Percentiles rank a stretch among this genome's conserved stretches.
Evolutionary conservation across 306 rosid species (phyloP).

Genomic region (Sicyos baderoa): DNA sequence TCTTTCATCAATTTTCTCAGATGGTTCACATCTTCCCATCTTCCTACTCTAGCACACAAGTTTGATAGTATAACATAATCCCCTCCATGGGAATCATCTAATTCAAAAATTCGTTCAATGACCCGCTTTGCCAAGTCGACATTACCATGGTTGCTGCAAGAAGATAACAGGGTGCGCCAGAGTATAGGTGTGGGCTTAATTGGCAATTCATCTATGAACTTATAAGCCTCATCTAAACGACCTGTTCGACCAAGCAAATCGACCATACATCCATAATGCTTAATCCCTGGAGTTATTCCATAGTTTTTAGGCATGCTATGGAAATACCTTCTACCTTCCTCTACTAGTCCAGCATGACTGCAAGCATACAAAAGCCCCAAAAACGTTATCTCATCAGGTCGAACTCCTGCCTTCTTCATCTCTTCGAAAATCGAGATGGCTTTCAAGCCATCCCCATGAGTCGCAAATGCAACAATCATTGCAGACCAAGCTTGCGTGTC

Average conservation of each 20-base stretch:
- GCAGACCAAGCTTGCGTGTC: conserved; percentile 85
- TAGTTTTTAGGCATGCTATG: conserved; percentile 44
- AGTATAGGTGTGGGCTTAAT: conserved; percentile 60
- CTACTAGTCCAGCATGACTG: conserved; percentile 68
- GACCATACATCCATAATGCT: conserved; percentile 87
- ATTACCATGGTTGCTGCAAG: conserved; percentile 62
- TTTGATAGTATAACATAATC: conserved; percentile 79
- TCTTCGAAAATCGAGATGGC: conserved; percentile 54
- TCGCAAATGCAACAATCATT: conserved; percentile 63
- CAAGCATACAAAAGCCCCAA: conserved; percentile 68
- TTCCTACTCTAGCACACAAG: conserved; percentile 57
- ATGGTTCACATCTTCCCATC: conserved; percentile 72
- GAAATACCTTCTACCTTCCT: conserved; percentile 55
- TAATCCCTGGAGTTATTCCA: conserved; percentile 52
- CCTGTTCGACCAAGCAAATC: conserved; percentile 83
- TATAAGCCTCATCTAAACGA: conserved; percentile 52
- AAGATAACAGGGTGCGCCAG: conserved; percentile 69
- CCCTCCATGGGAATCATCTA: conserved; percentile 79
- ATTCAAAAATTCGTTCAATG: conserved; percentile 42
- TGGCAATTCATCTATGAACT: conserved; percentile 51
- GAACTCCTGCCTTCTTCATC: conserved; percentile 46
- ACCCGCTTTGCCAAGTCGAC: conserved; percentile 63
- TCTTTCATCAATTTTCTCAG: conserved; percentile 61
- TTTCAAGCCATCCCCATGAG: conserved; percentile 56
- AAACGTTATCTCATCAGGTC: conserved; percentile 69